Percentiles rank a stretch among this genome's conserved stretches.
These are phyloP conservation scores for Trametes villosa DNA, from an alignment of 768 basidiomycete species.

Conservation along the genomic window DNA sequence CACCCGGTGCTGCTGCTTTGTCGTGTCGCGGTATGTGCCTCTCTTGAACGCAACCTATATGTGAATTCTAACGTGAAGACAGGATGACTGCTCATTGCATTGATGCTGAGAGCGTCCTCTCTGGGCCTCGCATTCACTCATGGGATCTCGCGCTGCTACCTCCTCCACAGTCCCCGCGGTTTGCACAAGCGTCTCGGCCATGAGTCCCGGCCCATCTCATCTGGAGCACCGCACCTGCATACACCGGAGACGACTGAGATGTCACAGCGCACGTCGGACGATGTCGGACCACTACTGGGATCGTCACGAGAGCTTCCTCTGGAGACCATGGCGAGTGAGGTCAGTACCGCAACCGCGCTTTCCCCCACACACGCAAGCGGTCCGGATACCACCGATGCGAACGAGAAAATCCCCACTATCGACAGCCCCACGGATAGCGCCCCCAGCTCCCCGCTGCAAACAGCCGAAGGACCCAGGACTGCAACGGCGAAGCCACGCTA, in stretches of 20 bases:
- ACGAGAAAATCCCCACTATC: neutral
- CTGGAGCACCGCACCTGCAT: conserved; percentile 5
- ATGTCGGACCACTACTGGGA: neutral
- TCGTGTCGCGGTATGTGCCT: conserved; percentile 26
- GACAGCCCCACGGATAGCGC: neutral
- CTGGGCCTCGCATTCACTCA: conserved; percentile 61
- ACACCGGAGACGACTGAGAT: conserved; percentile 14
- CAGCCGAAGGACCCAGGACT: conserved; percentile 8
- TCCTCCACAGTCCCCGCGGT: conserved; percentile 16
- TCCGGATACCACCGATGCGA: neutral
- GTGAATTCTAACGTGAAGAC: neutral
- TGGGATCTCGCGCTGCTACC: conserved; percentile 38
- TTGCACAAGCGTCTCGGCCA: conserved; percentile 17
- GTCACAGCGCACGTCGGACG: neutral
- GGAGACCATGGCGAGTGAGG: too few relatives aligned
- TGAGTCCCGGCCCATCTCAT: conserved; percentile 7
- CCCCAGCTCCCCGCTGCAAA: neutral
- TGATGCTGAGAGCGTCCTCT: conserved; percentile 87
- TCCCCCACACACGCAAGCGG: neutral
- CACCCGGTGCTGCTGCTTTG: conserved; percentile 19
- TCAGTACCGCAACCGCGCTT: neutral
- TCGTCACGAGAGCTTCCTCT: neutral
- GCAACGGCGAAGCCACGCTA: neutral
- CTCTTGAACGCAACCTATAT: neutral
- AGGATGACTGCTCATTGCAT: conserved; percentile 78